Conservation (phyloP, 805 yeast species). For the Pachysolen tannophilus region DNA sequence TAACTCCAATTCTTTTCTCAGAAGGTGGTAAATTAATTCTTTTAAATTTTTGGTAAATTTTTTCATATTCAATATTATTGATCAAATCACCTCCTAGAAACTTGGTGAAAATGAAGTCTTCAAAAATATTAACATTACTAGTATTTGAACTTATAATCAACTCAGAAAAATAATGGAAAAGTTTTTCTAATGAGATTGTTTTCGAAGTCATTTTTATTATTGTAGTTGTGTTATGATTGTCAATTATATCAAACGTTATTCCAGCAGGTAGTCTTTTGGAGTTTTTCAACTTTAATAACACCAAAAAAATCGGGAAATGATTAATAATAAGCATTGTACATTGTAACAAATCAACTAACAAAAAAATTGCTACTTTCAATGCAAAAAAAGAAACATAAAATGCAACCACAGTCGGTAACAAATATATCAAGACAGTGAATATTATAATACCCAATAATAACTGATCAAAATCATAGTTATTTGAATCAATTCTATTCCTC, state of each 20-base stretch:
- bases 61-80: conserved; percentile 1
- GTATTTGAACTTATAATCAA: conserved; percentile 22
- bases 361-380: conserved; percentile 43
- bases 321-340: conserved; percentile 57
- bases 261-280: conserved; percentile 57
- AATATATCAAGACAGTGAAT: conserved; percentile 69
- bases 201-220: conserved; percentile 18
- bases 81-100: conserved; percentile 3
- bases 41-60: conserved; percentile 4
- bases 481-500: conserved; percentile 78
- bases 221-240: too few species aligned
- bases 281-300: conserved; percentile 73
- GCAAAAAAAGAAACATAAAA: conserved; percentile 71
- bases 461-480: conserved; percentile 81
- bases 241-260: conserved; percentile 24
- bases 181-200: conserved; percentile 19
- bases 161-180: conserved; percentile 19
- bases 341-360: conserved; percentile 45
- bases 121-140: background rate
- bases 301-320: conserved; percentile 80
- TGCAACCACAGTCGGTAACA: conserved; percentile 82
- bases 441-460: conserved; percentile 80
- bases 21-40: background rate
- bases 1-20: background rate
- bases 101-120: background rate